A percentile compares a stretch with the other conserved stretches of the same genome.
phyloP scores from a whole-genome alignment of 164 flowering plant species.

The Nymphaea colorata region DNA sequence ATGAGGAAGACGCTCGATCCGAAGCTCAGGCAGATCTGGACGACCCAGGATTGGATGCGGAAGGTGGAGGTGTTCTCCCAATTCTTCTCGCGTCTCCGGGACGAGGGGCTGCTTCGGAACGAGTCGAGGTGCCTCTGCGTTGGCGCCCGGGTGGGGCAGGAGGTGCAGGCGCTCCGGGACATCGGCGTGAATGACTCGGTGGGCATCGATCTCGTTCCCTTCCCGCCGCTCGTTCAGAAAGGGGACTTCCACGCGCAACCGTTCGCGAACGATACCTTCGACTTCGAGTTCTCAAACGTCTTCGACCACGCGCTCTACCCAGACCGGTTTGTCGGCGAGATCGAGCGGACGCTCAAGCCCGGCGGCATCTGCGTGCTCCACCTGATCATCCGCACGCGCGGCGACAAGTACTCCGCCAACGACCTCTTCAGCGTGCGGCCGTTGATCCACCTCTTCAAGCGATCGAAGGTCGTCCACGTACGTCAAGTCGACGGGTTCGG shows the following conservation, averaged over 20 bases:
- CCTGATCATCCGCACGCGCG: slow-evolving; percentile 39
- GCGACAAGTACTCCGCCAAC: slow-evolving; percentile 76
- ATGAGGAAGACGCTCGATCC: slow-evolving; percentile 81
- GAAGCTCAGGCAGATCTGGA: slow-evolving; percentile 57
- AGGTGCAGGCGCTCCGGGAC: slow-evolving; percentile 54
- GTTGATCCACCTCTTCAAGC: slow-evolving; percentile 33
- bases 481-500: slow-evolving; percentile 72
- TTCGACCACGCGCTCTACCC: slow-evolving; percentile 83
- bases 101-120: slow-evolving; percentile 21
- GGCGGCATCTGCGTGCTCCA: slow-evolving; percentile 69
- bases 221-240: slow-evolving; percentile 49
- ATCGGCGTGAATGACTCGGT: slow-evolving; percentile 58
- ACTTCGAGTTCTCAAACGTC: slow-evolving; percentile 85
- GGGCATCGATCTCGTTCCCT: slow-evolving; percentile 73
- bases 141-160: slow-evolving; percentile 82
- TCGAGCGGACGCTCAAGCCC: slow-evolving; percentile 70
- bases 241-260: slow-evolving; percentile 81
- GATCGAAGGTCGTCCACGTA: slow-evolving; percentile 36
- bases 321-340: slow-evolving; percentile 54
- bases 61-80: slow-evolving; percentile 51
- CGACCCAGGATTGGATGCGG: slow-evolving; percentile 77
- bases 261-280: slow-evolving; percentile 46
- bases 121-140: slow-evolving; percentile 47
- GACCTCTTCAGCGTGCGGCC: slow-evolving; percentile 49
- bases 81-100: slow-evolving; percentile 18